A percentile compares a stretch with the other conserved stretches of the same genome.
phyloP scores from a whole-genome alignment of 345 rosid species.

The Angophora floribunda region DNA sequence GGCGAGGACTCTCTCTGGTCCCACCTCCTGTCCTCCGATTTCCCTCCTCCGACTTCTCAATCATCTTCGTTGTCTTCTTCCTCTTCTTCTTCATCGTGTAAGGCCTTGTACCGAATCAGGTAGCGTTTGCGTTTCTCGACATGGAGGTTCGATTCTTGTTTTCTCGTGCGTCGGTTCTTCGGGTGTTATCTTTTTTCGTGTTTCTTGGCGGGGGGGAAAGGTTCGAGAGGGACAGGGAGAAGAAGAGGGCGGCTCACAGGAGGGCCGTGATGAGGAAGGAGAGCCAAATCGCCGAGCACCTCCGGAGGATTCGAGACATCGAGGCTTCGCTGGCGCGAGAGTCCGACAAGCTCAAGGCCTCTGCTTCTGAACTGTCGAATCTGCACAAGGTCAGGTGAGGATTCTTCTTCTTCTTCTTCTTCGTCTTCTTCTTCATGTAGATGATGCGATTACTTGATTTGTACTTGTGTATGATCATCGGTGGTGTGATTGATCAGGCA shows the following conservation, averaged over 20 bases:
- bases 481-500: slow-evolving; percentile 34
- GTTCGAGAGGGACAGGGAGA: slow-evolving; percentile 63
- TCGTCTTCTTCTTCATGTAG: not conserved
- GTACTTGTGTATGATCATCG: not conserved
- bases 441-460: not conserved
- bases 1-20: slow-evolving; percentile 62
- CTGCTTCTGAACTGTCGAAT: slow-evolving; percentile 32
- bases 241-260: slow-evolving; percentile 39
- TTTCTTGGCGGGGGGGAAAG: slow-evolving; percentile 14
- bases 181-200: not conserved
- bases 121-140: not conserved
- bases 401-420: not conserved
- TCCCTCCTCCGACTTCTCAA: slow-evolving; percentile 2
- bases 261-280: slow-evolving; percentile 66
- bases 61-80: not conserved
- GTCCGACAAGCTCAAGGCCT: slow-evolving; percentile 27
- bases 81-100: slow-evolving; percentile 13
- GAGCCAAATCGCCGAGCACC: slow-evolving; percentile 50
- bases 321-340: slow-evolving; percentile 37
- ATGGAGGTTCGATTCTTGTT: not conserved
- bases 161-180: not conserved
- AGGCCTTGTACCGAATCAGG: slow-evolving; percentile 47
- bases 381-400: slow-evolving; percentile 60
- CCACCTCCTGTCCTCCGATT: slow-evolving; percentile 43
- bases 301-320: slow-evolving; percentile 39